These are phyloP conservation scores for Vitis amurensis DNA, from an alignment of 164 flowering plant species.

Conservation along the genomic window DNA sequence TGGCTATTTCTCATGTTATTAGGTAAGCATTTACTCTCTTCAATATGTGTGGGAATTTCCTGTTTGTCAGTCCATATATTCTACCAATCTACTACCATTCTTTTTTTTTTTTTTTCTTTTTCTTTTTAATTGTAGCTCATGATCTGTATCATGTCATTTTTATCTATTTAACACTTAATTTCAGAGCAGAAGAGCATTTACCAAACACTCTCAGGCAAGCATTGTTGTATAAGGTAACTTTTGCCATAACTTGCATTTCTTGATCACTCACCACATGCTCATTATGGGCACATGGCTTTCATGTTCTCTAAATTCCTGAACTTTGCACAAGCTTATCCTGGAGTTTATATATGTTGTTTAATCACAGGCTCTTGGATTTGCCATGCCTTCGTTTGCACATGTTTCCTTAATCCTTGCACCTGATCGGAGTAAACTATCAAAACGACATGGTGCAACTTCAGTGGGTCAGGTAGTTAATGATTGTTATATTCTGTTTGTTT, in stretches of 20 bases:
- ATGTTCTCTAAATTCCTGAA: background rate
- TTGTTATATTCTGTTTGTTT: background rate
- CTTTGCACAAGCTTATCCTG: slow-evolving; percentile 8
- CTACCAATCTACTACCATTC: background rate
- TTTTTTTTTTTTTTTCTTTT: slow-evolving; percentile 1
- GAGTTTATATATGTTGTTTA: slow-evolving; percentile 3
- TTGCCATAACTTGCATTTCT: background rate
- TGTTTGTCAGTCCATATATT: background rate
- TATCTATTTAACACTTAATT: slow-evolving; percentile 19
- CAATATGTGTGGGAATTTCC: background rate
- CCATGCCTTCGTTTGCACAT: slow-evolving; percentile 95
- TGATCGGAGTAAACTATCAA: slow-evolving; percentile 92
- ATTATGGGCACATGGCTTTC: no score
- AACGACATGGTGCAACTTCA: slow-evolving; percentile 96
- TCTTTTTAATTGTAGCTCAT: background rate
- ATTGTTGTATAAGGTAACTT: slow-evolving; percentile 75
- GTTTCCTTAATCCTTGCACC: slow-evolving; percentile 97
- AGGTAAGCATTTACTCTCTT: slow-evolving; percentile 40
- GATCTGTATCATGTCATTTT: background rate
- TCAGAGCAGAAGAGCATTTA: slow-evolving; percentile 96
- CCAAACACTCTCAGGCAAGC: slow-evolving; percentile 96
- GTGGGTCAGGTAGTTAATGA: slow-evolving; percentile 79
- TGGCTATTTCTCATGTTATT: slow-evolving; percentile 96
- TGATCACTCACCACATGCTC: no score
- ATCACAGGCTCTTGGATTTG: slow-evolving; percentile 82